phyloP scores from a whole-genome alignment of 2,329 filamentous ascomycete genomes.

The Cadophora sp. region DNA sequence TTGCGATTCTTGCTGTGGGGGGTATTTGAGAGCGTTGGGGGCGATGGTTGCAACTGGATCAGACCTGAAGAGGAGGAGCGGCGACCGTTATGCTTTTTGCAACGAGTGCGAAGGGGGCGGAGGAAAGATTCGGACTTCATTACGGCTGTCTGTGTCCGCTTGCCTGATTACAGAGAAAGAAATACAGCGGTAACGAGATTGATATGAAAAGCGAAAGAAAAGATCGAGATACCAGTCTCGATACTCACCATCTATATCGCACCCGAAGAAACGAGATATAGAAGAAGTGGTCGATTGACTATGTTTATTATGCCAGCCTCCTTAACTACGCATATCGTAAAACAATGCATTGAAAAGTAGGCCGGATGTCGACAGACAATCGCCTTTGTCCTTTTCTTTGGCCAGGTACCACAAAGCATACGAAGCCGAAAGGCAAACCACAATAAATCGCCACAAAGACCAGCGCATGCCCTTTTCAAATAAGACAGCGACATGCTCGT shows the following conservation, averaged over 20 bases:
- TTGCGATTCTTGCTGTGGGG: not conserved
- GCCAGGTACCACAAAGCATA: not conserved
- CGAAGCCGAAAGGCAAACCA: conserved; percentile 3
- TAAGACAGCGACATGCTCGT: not conserved
- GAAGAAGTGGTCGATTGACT: not conserved
- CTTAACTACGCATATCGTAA: not conserved
- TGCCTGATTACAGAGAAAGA: not conserved
- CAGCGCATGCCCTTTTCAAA: not conserved
- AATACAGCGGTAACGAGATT: not conserved
- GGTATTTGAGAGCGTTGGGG: too few relatives aligned
- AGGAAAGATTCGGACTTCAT: not conserved
- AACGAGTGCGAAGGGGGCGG: not conserved
- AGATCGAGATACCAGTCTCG: not conserved
- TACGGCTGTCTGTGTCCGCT: not conserved
- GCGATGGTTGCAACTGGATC: not conserved
- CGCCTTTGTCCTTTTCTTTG: not conserved
- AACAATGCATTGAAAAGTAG: not conserved
- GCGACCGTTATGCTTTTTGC: not conserved
- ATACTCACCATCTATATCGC: not conserved
- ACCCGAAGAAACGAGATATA: not conserved
- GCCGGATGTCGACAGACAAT: not conserved
- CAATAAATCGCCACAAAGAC: not conserved
- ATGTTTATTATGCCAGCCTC: not conserved
- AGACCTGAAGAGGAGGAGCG: not conserved
- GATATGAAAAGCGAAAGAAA: not conserved